Evolutionary conservation across 495 filamentous ascomycete genomes (phyloP).

Genomic region (Aspergillus haitiensis): DNA sequence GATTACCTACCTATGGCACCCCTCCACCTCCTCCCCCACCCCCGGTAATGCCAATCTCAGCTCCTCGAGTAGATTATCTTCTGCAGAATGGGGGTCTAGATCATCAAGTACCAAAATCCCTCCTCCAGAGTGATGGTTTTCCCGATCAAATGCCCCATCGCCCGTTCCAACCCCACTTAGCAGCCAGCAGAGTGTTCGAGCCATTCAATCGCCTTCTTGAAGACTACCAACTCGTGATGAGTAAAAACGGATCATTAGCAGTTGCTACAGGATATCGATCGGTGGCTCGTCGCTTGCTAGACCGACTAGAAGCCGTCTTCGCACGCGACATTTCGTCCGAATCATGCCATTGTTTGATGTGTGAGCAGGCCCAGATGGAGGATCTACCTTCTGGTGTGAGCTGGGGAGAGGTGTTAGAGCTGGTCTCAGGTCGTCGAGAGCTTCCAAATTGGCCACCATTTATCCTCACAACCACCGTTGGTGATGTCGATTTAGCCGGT

Average conservation of each 20-base stretch:
- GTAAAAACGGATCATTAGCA: slow-evolving; percentile 81
- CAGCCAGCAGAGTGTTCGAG: slow-evolving; percentile 68
- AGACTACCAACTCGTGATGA: slow-evolving; percentile 78
- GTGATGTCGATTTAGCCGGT: slow-evolving; percentile 55
- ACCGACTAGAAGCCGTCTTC: slow-evolving; percentile 91
- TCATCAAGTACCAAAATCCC: slow-evolving; percentile 60
- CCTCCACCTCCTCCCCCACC: slow-evolving; percentile 85
- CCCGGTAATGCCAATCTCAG: slow-evolving; percentile 61
- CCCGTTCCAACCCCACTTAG: slow-evolving; percentile 34
- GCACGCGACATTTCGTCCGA: slow-evolving; percentile 84
- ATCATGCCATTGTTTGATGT: slow-evolving; percentile 77
- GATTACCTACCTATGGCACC: slow-evolving; percentile 34
- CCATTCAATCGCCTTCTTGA: slow-evolving; percentile 79
- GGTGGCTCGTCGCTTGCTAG: slow-evolving; percentile 87
- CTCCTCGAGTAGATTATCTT: slow-evolving; percentile 86
- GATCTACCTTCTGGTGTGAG: slow-evolving; percentile 70
- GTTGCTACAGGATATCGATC: slow-evolving; percentile 96
- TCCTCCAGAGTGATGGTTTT: slow-evolving; percentile 52
- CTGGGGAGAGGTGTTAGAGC: slow-evolving; percentile 95
- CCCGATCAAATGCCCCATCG: slow-evolving; percentile 46
- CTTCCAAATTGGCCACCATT: slow-evolving; percentile 88
- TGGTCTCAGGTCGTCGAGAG: slow-evolving; percentile 82
- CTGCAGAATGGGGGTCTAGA: slow-evolving; percentile 80
- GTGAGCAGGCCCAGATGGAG: slow-evolving; percentile 56
- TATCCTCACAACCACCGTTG: slow-evolving; percentile 55